A percentile compares a stretch with the other conserved stretches of the same genome.
Conservation (phyloP, 306 rosid genomes). For the Aeschynomene evenia region DNA sequence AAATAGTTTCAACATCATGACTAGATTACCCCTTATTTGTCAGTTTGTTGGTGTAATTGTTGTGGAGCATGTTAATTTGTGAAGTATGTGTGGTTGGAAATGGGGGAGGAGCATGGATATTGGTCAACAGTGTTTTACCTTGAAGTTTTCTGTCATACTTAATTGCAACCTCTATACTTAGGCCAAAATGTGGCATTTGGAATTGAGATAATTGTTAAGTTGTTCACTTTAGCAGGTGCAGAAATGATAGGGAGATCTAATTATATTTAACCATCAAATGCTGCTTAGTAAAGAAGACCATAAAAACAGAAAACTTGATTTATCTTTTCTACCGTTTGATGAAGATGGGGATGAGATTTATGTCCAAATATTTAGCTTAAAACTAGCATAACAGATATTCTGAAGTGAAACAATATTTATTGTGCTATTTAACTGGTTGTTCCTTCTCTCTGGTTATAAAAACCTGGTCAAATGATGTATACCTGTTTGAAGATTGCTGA, state of each 20-base stretch:
- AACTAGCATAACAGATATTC: constrained; percentile 1
- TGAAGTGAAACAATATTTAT: not conserved
- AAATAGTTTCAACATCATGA: constrained; percentile 4
- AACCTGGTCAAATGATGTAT: constrained; percentile 9
- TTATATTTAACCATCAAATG: not conserved
- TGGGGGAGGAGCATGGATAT: not conserved
- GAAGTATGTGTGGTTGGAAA: not conserved
- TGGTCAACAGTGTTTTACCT: not conserved
- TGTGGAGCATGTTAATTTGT: constrained; percentile 28
- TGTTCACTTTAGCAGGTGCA: constrained; percentile 3
- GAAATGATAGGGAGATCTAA: constrained; percentile 10
- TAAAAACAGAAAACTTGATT: not conserved
- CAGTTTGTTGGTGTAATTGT: not conserved
- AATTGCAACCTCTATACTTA: constrained; percentile 1
- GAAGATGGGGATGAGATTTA: constrained; percentile 7
- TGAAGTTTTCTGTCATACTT: constrained; percentile 3
- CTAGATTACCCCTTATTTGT: constrained; percentile 1
- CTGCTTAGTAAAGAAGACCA: not conserved
- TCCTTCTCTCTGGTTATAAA: not conserved
- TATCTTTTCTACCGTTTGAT: constrained; percentile 4
- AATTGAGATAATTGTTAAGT: not conserved
- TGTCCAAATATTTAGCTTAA: not conserved
- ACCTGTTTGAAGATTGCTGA: constrained; percentile 28
- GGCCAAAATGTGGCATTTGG: not conserved
- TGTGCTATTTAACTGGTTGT: constrained; percentile 9